These are phyloP conservation scores for Trichoderma semiorbis DNA, from an alignment of 2,329 filamentous ascomycete species.

Conservation along the genomic window DNA sequence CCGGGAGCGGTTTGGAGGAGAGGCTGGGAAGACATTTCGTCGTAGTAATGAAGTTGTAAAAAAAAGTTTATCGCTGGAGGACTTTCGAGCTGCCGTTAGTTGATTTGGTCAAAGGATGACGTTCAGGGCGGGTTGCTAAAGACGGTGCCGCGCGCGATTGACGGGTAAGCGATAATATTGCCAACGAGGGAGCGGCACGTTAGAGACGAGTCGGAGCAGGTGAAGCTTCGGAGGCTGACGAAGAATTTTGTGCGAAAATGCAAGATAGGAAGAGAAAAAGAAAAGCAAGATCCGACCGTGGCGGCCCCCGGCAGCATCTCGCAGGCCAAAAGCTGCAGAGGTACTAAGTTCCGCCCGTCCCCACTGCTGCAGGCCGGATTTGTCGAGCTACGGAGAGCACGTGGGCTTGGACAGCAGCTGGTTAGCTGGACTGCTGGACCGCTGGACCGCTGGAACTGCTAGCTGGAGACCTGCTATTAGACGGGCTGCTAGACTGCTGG, in stretches of 20 bases:
- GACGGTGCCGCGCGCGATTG: background rate
- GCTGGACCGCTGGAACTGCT: too few species aligned
- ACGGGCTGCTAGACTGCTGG: too few species aligned
- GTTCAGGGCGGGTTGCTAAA: background rate
- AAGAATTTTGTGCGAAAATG: background rate
- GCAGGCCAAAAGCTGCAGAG: slow-evolving; percentile 10
- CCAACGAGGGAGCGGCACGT: background rate
- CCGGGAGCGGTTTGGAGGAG: slow-evolving; percentile 91
- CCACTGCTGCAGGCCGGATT: slow-evolving; percentile 4
- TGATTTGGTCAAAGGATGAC: background rate
- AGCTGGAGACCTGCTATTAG: too few species aligned
- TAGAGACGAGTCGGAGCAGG: background rate
- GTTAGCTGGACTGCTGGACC: background rate
- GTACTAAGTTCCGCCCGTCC: background rate
- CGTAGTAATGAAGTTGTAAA: slow-evolving; percentile 12
- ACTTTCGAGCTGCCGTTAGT: background rate
- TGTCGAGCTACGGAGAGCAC: slow-evolving; percentile 24
- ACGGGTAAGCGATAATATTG: background rate
- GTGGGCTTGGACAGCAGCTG: slow-evolving; percentile 24
- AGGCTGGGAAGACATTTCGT: slow-evolving; percentile 85
- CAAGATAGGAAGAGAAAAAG: background rate
- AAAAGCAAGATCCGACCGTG: slow-evolving; percentile 4
- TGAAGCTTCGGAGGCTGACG: background rate
- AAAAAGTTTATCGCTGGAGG: background rate
- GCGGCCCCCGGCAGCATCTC: background rate